Percentiles rank a stretch among this genome's conserved stretches.
These are phyloP conservation scores for Aspergillus wentii DNA, from an alignment of 495 filamentous ascomycete species.

Conservation along the genomic window DNA sequence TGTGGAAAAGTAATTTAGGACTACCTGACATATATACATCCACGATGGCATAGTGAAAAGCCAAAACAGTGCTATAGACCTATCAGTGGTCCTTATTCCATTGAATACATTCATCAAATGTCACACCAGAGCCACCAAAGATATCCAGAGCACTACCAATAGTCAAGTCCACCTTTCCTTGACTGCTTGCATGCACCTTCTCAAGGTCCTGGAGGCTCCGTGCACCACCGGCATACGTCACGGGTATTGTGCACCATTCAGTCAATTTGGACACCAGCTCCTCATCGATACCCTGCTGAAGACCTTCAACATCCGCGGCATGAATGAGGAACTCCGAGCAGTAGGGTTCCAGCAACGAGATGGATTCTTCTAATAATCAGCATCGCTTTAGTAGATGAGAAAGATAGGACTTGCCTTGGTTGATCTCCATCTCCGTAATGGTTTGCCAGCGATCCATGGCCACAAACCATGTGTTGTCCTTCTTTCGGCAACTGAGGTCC, in stretches of 20 bases:
- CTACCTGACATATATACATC: too few species aligned
- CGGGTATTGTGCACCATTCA: conserved; percentile 81
- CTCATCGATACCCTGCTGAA: conserved; percentile 87
- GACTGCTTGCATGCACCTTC: conserved; percentile 68
- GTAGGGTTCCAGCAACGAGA: conserved; percentile 74
- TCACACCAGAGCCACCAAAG: conserved; percentile 84
- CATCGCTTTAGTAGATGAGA: neutral
- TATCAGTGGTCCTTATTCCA: conserved; percentile 66
- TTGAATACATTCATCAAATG: conserved; percentile 77
- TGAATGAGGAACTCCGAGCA: conserved; percentile 97
- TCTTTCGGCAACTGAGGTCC: conserved; percentile 82
- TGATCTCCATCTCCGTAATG: conserved; percentile 92
- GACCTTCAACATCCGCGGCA: conserved; percentile 95
- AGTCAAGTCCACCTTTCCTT: conserved; percentile 83
- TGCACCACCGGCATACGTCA: conserved; percentile 96
- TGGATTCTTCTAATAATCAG: conserved; percentile 55
- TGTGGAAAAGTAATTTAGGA: too few species aligned
- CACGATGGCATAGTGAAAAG: too few species aligned
- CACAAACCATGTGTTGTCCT: conserved; percentile 77
- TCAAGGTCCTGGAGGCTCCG: conserved; percentile 74
- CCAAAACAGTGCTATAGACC: too few species aligned
- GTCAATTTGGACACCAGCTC: conserved; percentile 71
- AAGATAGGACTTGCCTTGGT: conserved; percentile 52
- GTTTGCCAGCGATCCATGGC: conserved; percentile 99
- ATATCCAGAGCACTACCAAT: conserved; percentile 96